These are phyloP conservation scores for Candida gorgasii DNA, from an alignment of 805 yeast species.

Conservation along the genomic window DNA sequence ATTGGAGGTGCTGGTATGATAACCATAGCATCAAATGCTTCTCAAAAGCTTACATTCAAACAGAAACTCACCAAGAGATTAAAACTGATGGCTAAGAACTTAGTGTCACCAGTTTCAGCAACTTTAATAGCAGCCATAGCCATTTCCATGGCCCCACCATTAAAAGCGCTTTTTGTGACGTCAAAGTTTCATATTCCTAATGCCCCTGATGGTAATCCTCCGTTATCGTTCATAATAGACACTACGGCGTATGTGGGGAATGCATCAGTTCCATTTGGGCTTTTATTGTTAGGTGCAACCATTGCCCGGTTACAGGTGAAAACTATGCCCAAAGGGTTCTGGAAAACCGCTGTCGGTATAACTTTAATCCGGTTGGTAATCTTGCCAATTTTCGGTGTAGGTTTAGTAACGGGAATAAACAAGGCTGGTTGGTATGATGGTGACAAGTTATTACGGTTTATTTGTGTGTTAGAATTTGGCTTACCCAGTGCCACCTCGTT, in stretches of 20 bases:
- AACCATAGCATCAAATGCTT: not conserved
- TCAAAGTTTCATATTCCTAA: constrained; percentile 46
- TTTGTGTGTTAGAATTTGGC: constrained; percentile 71
- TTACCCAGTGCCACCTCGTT: constrained; percentile 89
- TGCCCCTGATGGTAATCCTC: constrained; percentile 87
- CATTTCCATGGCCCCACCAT: constrained; percentile 85
- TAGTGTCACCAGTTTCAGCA: constrained; percentile 69
- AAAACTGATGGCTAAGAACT: constrained; percentile 43
- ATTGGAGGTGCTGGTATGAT: constrained; percentile 18
- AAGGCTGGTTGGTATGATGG: constrained; percentile 63
- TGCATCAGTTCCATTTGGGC: constrained; percentile 87
- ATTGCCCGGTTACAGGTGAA: constrained; percentile 70
- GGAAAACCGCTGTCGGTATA: constrained; percentile 63
- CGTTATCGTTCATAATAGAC: constrained; percentile 83
- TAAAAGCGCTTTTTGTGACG: constrained; percentile 54
- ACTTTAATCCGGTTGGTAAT: constrained; percentile 60
- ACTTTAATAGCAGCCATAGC: constrained; percentile 65
- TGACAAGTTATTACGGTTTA: constrained; percentile 65
- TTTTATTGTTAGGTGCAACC: constrained; percentile 82
- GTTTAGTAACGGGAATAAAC: constrained; percentile 56
- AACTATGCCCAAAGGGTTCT: constrained; percentile 66
- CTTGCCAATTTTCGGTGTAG: constrained; percentile 77
- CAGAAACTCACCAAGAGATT: constrained; percentile 11
- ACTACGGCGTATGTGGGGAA: constrained; percentile 75
- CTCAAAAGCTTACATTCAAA: constrained; percentile 5